Conservation (phyloP, 169 alveolate genomes). For the Besnoitia besnoiti region DNA sequence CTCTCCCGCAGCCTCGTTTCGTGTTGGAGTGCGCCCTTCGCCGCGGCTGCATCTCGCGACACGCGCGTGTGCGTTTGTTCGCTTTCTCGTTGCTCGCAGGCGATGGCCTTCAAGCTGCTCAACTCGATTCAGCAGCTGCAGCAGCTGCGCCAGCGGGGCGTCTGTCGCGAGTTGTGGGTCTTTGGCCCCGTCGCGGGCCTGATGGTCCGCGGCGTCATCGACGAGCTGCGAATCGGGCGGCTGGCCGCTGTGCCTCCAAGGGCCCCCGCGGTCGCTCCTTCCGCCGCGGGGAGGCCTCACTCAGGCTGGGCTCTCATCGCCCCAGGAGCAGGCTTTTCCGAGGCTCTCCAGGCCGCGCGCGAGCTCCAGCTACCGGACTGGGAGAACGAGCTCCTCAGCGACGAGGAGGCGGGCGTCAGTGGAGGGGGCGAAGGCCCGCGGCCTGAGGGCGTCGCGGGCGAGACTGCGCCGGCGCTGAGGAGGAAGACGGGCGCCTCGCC, state of each 20-base stretch:
- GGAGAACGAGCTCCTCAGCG: neutral
- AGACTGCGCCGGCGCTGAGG: neutral
- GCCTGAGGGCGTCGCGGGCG: neutral
- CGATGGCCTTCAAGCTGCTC: slow-evolving; percentile 35
- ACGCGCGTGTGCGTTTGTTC: neutral
- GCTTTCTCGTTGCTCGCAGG: neutral
- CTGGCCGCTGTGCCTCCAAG: neutral
- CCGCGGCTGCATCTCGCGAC: too few species aligned
- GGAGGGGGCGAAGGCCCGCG: too few species aligned
- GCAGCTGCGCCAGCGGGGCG: slow-evolving; percentile 33
- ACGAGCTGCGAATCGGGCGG: slow-evolving; percentile 31
- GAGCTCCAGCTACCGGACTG: neutral
- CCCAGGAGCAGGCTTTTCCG: neutral
- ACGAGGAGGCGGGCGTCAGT: neutral
- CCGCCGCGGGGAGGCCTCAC: neutral
- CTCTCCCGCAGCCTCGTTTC: too few species aligned
- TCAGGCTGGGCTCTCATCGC: neutral
- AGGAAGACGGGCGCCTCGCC: neutral
- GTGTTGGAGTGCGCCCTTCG: too few species aligned
- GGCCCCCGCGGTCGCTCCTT: neutral
- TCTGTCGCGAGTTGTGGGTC: slow-evolving; percentile 56
- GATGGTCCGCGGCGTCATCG: slow-evolving; percentile 36
- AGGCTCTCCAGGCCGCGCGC: neutral
- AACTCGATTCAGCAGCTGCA: slow-evolving; percentile 26
- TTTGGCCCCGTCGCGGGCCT: neutral